Evolutionary conservation across 352 stramenopile genomes (phyloP).

Genomic region (Pseudoperonospora humuli): DNA sequence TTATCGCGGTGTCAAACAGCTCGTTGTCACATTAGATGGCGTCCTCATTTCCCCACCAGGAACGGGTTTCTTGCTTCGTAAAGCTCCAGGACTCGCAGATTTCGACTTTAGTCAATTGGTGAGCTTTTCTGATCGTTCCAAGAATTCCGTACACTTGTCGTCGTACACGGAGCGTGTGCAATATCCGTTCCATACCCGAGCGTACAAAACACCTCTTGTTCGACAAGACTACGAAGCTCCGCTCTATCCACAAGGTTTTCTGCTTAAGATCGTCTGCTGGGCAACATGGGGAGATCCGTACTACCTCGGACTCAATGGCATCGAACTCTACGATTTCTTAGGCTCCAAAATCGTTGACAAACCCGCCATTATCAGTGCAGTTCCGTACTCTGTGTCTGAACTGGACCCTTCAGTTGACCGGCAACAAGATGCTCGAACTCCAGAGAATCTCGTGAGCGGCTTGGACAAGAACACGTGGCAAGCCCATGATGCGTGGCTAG

Average conservation of each 20-base stretch:
- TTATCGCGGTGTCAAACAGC: too few relatives aligned
- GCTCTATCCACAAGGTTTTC: conserved; percentile 72
- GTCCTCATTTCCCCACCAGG: too few relatives aligned
- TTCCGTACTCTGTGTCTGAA: too few relatives aligned
- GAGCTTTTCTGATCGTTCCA: conserved; percentile 21
- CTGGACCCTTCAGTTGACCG: too few relatives aligned
- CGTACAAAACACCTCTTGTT: conserved; percentile 71
- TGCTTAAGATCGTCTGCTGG: conserved; percentile 82
- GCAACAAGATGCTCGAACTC: conserved; percentile 39
- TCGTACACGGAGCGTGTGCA: conserved; percentile 28
- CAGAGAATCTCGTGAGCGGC: conserved; percentile 56
- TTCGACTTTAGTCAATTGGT: conserved; percentile 72
- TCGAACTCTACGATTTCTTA: conserved; percentile 69
- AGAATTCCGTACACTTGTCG: too few relatives aligned
- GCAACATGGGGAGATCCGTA: conserved; percentile 80
- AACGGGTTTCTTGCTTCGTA: too few relatives aligned
- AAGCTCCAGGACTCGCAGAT: too few relatives aligned
- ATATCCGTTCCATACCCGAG: conserved; percentile 30
- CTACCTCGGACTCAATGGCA: conserved; percentile 72
- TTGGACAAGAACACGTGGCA: conserved; percentile 79
- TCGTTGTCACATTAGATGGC: too few relatives aligned
- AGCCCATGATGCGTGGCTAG: conserved; percentile 61
- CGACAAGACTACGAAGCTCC: conserved; percentile 83
- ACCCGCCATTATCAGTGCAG: conserved; percentile 38
- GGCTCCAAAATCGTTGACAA: conserved; percentile 43